These are phyloP conservation scores for Cajanus cajan DNA, from an alignment of 306 rosid genomes.

Conservation along the genomic window DNA sequence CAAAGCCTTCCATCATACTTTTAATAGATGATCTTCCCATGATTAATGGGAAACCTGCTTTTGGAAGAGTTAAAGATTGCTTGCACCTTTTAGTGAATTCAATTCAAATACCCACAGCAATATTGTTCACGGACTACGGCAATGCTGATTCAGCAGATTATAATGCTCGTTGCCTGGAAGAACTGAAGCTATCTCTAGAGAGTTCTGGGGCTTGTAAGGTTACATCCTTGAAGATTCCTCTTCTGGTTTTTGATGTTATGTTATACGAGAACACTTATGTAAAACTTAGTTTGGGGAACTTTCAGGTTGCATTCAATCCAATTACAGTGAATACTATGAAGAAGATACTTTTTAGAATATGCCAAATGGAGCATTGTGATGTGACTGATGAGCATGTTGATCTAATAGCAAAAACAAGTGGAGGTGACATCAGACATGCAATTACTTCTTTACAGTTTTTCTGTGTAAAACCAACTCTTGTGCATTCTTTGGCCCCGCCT, in stretches of 20 bases:
- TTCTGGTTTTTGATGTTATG: slow-evolving; percentile 10
- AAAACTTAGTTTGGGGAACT: slow-evolving; percentile 33
- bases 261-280: slow-evolving; percentile 22
- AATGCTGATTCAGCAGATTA: slow-evolving; percentile 70
- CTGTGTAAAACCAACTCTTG: slow-evolving; percentile 57
- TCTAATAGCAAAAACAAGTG: slow-evolving; percentile 84
- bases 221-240: slow-evolving; percentile 51
- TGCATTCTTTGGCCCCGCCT: slow-evolving; percentile 43
- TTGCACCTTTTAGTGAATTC: slow-evolving; percentile 66
- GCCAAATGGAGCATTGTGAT: slow-evolving; percentile 65
- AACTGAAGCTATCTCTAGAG: slow-evolving; percentile 66
- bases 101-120: slow-evolving; percentile 77
- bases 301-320: slow-evolving; percentile 89
- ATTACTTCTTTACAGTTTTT: slow-evolving; percentile 84
- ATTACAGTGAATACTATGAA: slow-evolving; percentile 71
- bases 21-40: slow-evolving; percentile 89
- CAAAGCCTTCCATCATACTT: slow-evolving; percentile 65
- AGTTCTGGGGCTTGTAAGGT: slow-evolving; percentile 98
- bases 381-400: slow-evolving; percentile 65
- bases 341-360: slow-evolving; percentile 66
- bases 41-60: slow-evolving; percentile 63
- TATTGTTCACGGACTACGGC: slow-evolving; percentile 67
- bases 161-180: slow-evolving; percentile 52
- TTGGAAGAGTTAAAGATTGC: slow-evolving; percentile 64
- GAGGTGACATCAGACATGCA: slow-evolving; percentile 96